phyloP scores from a whole-genome alignment of 768 basidiomycete species.

The Phlegmacium glaucopus region DNA sequence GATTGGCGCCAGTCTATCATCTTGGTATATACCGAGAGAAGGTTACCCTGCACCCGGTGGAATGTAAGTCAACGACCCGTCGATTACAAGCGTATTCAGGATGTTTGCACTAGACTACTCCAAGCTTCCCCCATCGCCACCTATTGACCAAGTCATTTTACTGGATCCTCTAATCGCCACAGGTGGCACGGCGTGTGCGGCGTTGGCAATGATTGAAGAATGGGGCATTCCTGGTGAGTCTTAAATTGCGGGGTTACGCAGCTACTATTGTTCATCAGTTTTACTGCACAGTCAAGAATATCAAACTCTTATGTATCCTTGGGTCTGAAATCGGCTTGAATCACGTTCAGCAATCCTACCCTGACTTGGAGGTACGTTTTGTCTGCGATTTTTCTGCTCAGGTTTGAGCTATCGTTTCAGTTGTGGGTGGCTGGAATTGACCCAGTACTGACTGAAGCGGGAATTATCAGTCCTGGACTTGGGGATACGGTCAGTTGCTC shows the following conservation, averaged over 20 bases:
- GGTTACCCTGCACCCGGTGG: conserved; percentile 83
- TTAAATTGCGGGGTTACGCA: not conserved
- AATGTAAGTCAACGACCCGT: conserved; percentile 51
- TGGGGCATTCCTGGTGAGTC: conserved; percentile 72
- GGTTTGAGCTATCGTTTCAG: conserved; percentile 35
- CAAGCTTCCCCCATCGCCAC: conserved; percentile 73
- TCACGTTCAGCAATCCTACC: conserved; percentile 62
- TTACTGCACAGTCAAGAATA: conserved; percentile 47
- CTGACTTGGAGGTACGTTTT: conserved; percentile 69
- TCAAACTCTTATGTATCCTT: conserved; percentile 82
- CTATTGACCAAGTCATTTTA: conserved; percentile 81
- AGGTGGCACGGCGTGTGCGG: conserved; percentile 88
- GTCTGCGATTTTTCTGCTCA: not conserved
- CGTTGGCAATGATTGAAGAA: conserved; percentile 79
- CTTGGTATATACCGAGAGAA: conserved; percentile 89
- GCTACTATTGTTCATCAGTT: not conserved
- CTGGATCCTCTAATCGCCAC: conserved; percentile 94
- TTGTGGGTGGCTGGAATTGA: conserved; percentile 89
- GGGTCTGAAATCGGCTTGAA: conserved; percentile 73
- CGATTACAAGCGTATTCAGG: not conserved
- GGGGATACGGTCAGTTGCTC: conserved; percentile 77
- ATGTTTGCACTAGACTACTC: conserved; percentile 65
- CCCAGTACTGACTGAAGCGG: conserved; percentile 62
- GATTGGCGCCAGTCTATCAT: conserved; percentile 81
- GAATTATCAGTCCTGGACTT: conserved; percentile 85